These are phyloP conservation scores for Pythium apleroticum DNA, from an alignment of 352 stramenopile species.

Conservation along the genomic window DNA sequence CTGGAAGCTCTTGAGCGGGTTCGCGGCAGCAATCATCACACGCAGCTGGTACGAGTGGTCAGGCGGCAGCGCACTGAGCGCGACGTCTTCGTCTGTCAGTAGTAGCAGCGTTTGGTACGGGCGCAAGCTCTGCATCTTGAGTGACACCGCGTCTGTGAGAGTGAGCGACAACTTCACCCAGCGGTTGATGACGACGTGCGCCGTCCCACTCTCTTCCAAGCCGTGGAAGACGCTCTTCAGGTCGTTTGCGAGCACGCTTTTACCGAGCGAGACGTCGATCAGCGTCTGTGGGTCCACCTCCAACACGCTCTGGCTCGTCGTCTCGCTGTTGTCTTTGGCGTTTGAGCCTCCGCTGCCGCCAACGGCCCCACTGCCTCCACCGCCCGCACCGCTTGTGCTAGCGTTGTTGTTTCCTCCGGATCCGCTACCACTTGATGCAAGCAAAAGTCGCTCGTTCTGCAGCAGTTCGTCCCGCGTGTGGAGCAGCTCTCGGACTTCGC, in stretches of 20 bases:
- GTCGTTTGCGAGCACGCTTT: slow-evolving; percentile 83
- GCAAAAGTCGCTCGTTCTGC: slow-evolving; percentile 54
- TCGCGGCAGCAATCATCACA: slow-evolving; percentile 68
- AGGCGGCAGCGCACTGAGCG: slow-evolving; percentile 61
- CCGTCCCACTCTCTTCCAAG: slow-evolving; percentile 66
- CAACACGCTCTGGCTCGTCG: slow-evolving; percentile 24
- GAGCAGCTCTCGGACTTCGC: slow-evolving; percentile 72
- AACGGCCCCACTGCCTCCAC: slow-evolving; percentile 3
- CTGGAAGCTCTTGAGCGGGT: slow-evolving; percentile 85
- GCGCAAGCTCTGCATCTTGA: slow-evolving; percentile 62
- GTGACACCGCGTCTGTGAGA: slow-evolving; percentile 58
- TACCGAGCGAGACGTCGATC: slow-evolving; percentile 75
- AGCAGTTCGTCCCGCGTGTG: slow-evolving; percentile 77
- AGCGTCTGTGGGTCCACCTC: slow-evolving; percentile 81
- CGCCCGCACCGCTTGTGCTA: background rate
- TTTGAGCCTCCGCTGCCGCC: slow-evolving; percentile 9
- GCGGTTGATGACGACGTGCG: slow-evolving; percentile 81
- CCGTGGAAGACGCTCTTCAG: slow-evolving; percentile 85
- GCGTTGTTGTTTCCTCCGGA: slow-evolving; percentile 16
- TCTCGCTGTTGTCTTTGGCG: slow-evolving; percentile 28
- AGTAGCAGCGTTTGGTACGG: slow-evolving; percentile 86
- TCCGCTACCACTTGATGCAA: slow-evolving; percentile 15
- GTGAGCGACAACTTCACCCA: slow-evolving; percentile 88
- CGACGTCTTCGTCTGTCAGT: slow-evolving; percentile 59
- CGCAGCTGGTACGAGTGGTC: slow-evolving; percentile 80